Conservation (phyloP, 805 yeast species). For the Candida ascalaphidarum region DNA sequence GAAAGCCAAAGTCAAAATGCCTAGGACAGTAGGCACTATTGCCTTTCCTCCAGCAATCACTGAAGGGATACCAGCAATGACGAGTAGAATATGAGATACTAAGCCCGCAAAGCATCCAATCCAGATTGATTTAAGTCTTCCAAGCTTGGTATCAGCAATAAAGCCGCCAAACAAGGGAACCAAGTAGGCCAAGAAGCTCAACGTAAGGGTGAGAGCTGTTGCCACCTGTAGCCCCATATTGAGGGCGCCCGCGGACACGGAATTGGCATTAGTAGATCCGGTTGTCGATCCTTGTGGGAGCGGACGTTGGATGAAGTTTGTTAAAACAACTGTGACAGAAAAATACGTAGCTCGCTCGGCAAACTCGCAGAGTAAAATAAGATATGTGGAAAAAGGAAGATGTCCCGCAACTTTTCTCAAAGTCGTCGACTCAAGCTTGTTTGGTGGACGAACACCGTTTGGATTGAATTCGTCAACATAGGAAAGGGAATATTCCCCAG, state of each 20-base stretch:
- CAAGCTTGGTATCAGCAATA: conserved; percentile 40
- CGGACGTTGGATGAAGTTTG: conserved; percentile 44
- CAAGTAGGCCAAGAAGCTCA: conserved; percentile 43
- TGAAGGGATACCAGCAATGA: conserved; percentile 39
- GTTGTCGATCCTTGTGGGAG: conserved; percentile 42
- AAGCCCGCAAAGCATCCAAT: conserved; percentile 40
- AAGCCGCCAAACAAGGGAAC: conserved; percentile 47
- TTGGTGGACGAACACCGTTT: conserved; percentile 25
- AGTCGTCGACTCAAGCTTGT: conserved; percentile 13
- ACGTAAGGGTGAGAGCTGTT: conserved; percentile 36
- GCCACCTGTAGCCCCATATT: conserved; percentile 37
- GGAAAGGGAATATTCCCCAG: conserved; percentile 8
- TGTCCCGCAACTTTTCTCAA: conserved; percentile 34
- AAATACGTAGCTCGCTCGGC: conserved; percentile 51
- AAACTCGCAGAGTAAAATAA: conserved; percentile 24
- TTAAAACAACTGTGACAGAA: conserved; percentile 34
- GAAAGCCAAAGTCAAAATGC: conserved; percentile 27
- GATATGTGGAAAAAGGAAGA: conserved; percentile 33
- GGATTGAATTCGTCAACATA: conserved; percentile 28
- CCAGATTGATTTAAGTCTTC: conserved; percentile 42
- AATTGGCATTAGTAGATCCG: conserved; percentile 24
- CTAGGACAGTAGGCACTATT: conserved; percentile 33
- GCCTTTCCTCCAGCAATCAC: conserved; percentile 24
- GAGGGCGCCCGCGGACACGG: conserved; percentile 43
- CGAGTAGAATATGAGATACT: conserved; percentile 38